A percentile compares a stretch with the other conserved stretches of the same genome.
Evolutionary conservation across 768 basidiomycete genomes (phyloP).

Genomic region (Suillus clintonianus): DNA sequence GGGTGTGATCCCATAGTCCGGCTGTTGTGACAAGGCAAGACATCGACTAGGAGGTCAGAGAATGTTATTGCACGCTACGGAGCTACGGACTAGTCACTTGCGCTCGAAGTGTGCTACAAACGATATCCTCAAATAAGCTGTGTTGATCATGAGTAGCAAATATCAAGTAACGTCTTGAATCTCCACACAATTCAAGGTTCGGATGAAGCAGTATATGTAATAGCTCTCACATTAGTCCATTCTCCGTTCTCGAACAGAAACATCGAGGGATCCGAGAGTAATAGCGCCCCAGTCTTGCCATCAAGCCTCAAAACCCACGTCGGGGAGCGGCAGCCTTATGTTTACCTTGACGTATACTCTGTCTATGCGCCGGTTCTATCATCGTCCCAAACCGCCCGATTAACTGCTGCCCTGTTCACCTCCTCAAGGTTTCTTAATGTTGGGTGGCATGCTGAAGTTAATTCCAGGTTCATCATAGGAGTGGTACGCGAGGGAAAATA

Average conservation of each 20-base stretch:
- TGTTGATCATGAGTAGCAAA: constrained; percentile 47
- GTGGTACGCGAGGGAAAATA: no score
- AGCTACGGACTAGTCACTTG: constrained; percentile 57
- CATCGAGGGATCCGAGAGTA: constrained; percentile 74
- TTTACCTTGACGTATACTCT: constrained; percentile 42
- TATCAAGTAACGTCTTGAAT: constrained; percentile 58
- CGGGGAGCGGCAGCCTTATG: constrained; percentile 2
- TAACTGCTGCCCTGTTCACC: constrained; percentile 30
- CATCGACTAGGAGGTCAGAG: constrained; percentile 41
- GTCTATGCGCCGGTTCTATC: constrained; percentile 47
- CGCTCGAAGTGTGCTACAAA: constrained; percentile 42
- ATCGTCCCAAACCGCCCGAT: constrained; percentile 76
- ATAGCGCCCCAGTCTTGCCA: constrained; percentile 68
- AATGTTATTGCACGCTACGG: background rate
- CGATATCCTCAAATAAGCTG: constrained; percentile 17
- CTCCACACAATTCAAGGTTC: constrained; percentile 32
- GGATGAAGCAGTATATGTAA: background rate
- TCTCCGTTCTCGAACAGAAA: constrained; percentile 64
- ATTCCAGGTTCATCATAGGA: no score
- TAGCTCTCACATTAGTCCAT: constrained; percentile 58
- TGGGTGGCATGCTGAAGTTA: constrained; percentile 58
- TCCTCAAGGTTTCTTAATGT: constrained; percentile 40
- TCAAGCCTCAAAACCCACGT: constrained; percentile 1
- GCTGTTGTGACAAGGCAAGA: constrained; percentile 68
- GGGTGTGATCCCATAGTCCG: constrained; percentile 55